Evolutionary conservation across 2,329 filamentous ascomycete species (phyloP), one percentile per base, ranked within the genome.

Genomic region (Penicillium sp.): DNA sequence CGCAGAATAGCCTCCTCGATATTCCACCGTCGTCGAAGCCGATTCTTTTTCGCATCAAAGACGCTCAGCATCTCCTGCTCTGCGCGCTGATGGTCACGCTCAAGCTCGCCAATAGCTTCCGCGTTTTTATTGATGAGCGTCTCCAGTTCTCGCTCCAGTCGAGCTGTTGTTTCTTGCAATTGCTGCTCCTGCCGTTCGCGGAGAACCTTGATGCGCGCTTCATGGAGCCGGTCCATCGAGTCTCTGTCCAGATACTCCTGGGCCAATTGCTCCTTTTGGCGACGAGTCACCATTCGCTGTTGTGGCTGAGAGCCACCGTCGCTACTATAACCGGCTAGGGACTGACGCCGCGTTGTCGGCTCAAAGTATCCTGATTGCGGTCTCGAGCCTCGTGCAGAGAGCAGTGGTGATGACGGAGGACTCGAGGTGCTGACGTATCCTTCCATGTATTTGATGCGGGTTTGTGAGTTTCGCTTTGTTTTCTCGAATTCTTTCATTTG

Each of bases 401-500:
- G 38, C 3, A 53, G 50, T 24, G 67, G 65, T 6, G 69, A 70
- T 20, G 64, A 59, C 9, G 71, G 72, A 12, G 71, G 71, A 56
- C 71, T 74, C 3, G 71, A 65, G 49, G 69, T 76, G 55, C 65
- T 70, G 55, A 76, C 74, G 62, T 77, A 78, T 21, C 72, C 74
- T 63, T 78, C 75, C 76, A 78, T 78, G 51, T 78, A 70, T 52
- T 75, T 75, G 50, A 78, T 75, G 50, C 76, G 73, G 9, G 71
- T 74, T 30, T 72, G 68, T 7, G 74, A 72, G 43, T 75, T 72
- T 55, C 69, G 62, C 59, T 78, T 77, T 11, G 72, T 73, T 7
- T 69, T 66, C 43, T 77, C 71, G 48, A 77, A 75, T 28, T 78
- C 76, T 21, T 74, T 71, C 35, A 71, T 66, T 56, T 77, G 71